phyloP scores from a whole-genome alignment of 202 grass and related monocot species.

The Alloteropsis angusta region DNA sequence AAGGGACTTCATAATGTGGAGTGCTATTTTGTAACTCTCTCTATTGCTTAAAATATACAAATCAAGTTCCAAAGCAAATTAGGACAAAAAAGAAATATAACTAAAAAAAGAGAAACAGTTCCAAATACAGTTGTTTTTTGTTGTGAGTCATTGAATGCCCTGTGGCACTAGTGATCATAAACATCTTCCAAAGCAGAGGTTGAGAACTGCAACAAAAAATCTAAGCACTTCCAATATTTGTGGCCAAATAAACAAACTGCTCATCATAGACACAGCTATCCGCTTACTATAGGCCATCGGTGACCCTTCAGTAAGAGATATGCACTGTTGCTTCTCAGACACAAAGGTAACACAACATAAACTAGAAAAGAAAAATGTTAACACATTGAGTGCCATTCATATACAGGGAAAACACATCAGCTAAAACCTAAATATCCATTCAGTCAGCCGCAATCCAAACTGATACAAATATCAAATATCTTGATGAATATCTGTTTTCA shows the following conservation, averaged over 20 bases:
- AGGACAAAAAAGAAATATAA: background rate
- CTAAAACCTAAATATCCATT: background rate
- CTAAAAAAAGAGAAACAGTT: background rate
- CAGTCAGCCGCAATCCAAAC: background rate
- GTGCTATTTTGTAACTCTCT: background rate
- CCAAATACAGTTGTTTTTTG: background rate
- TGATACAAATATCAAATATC: background rate
- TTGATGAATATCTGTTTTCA: background rate
- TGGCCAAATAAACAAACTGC: background rate
- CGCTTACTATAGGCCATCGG: background rate
- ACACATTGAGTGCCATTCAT: background rate
- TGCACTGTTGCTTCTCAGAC: background rate
- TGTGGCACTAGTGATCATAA: background rate
- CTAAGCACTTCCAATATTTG: background rate
- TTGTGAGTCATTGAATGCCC: background rate
- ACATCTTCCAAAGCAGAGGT: background rate
- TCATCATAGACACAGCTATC: background rate
- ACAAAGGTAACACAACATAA: background rate
- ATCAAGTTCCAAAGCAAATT: background rate
- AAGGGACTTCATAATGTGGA: background rate
- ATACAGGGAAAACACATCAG: background rate
- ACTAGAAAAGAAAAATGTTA: background rate
- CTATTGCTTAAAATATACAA: conserved; percentile 2
- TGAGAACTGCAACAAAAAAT: background rate
- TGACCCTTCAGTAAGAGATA: background rate